A percentile compares a stretch with the other conserved stretches of the same genome.
Conservation (phyloP, 176 grass and related monocot genomes). For the Guadua angustifolia region DNA sequence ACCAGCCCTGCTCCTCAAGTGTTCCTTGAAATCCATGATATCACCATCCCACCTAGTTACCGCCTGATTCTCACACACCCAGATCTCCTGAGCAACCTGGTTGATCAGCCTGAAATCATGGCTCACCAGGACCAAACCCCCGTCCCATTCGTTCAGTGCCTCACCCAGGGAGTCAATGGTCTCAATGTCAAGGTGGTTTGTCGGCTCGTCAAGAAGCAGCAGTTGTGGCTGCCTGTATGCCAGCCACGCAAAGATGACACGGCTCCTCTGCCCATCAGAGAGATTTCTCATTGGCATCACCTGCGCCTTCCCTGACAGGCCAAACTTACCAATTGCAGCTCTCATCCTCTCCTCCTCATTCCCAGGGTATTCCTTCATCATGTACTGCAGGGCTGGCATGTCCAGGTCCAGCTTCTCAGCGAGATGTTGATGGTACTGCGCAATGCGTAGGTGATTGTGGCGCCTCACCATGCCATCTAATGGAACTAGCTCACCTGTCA, state of each 20-base stretch:
- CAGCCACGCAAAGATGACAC: slow-evolving; percentile 89
- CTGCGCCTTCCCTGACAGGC: slow-evolving; percentile 89
- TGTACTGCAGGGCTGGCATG: slow-evolving; percentile 82
- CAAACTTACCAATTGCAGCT: slow-evolving; percentile 81
- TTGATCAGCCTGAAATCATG: slow-evolving; percentile 98
- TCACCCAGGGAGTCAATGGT: slow-evolving; percentile 94
- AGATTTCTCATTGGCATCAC: slow-evolving; percentile 98
- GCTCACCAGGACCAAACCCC: slow-evolving; percentile 90
- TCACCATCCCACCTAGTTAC: slow-evolving; percentile 91
- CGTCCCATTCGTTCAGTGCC: slow-evolving; percentile 92
- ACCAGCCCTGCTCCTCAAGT: slow-evolving; percentile 76
- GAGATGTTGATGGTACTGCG: slow-evolving; percentile 89
- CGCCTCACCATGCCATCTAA: slow-evolving; percentile 95
- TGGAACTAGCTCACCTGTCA: slow-evolving; percentile 81
- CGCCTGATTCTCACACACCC: slow-evolving; percentile 92
- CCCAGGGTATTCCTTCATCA: slow-evolving; percentile 95
- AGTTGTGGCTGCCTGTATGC: slow-evolving; percentile 88
- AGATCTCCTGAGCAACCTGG: slow-evolving; percentile 97
- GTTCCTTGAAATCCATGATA: slow-evolving; percentile 95
- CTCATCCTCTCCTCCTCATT: slow-evolving; percentile 92
- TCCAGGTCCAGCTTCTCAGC: slow-evolving; percentile 89
- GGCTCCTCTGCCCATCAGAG: slow-evolving; percentile 82
- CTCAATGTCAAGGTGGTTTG: slow-evolving; percentile 95
- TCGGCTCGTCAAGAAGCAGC: slow-evolving; percentile 79
- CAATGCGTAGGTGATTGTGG: slow-evolving; percentile 94